A percentile compares a stretch with the other conserved stretches of the same genome.
These are phyloP conservation scores for Ballota nigra DNA, from an alignment of 257 asterid genomes.

Conservation along the genomic window DNA sequence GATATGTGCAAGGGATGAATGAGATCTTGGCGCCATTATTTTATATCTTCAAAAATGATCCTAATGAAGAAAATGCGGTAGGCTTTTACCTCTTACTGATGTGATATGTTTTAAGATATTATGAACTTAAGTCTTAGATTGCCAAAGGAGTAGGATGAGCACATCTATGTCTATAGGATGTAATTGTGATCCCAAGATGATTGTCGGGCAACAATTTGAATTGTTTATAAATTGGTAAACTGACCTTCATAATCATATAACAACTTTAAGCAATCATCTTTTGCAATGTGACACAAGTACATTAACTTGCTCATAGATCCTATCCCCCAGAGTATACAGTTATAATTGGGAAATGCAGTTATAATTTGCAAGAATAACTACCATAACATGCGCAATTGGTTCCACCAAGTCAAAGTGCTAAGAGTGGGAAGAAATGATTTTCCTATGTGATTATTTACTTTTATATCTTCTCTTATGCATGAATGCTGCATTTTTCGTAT, in stretches of 20 bases:
- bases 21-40: slow-evolving; percentile 88
- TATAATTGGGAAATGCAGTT: neutral
- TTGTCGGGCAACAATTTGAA: neutral
- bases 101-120: neutral
- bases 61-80: slow-evolving; percentile 71
- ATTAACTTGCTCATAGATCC: neutral
- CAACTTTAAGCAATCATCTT: neutral
- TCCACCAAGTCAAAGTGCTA: slow-evolving; percentile 16
- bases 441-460: slow-evolving; percentile 21
- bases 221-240: neutral
- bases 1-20: slow-evolving; percentile 99
- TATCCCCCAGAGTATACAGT: neutral
- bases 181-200: neutral
- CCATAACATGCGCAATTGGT: slow-evolving; percentile 1
- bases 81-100: slow-evolving; percentile 27
- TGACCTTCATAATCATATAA: neutral
- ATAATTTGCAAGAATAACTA: neutral
- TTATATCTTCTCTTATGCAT: slow-evolving; percentile 11
- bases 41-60: slow-evolving; percentile 77
- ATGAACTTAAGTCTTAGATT: neutral
- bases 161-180: neutral
- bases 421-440: slow-evolving; percentile 12
- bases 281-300: neutral
- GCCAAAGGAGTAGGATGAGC: neutral
- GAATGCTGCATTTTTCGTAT: neutral